These are phyloP conservation scores for Recurvomyces mirabilis DNA, from an alignment of 495 filamentous ascomycete genomes.

Conservation along the genomic window DNA sequence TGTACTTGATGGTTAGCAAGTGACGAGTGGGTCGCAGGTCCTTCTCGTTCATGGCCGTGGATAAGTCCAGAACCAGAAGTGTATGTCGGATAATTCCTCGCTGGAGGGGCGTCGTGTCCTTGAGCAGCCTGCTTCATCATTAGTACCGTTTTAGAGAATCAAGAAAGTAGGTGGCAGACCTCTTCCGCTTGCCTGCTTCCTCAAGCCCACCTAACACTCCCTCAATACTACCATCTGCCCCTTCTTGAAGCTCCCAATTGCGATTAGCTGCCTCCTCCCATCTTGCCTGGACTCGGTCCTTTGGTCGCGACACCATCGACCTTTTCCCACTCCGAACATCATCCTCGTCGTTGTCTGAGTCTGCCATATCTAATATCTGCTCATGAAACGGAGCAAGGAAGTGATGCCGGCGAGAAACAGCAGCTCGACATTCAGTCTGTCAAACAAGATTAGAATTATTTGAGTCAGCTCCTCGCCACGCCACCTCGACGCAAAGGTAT, in stretches of 20 bases:
- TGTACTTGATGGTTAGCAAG: constrained; percentile 69
- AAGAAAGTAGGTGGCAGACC: constrained; percentile 37
- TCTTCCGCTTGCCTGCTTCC: constrained; percentile 63
- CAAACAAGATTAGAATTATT: too few species aligned
- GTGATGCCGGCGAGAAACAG: too few species aligned
- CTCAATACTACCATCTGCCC: constrained; percentile 62
- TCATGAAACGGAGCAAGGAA: too few species aligned
- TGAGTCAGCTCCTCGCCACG: too few species aligned
- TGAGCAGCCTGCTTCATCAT: constrained; percentile 48
- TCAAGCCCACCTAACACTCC: constrained; percentile 56
- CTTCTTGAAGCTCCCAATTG: constrained; percentile 50
- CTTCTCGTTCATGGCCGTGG: constrained; percentile 87
- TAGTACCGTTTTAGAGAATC: not conserved
- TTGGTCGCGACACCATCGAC: constrained; percentile 9
- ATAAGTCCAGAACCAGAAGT: constrained; percentile 85
- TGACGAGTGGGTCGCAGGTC: constrained; percentile 82
- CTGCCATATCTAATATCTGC: too few species aligned
- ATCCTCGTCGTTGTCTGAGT: constrained; percentile 61
- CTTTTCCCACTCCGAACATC: constrained; percentile 15
- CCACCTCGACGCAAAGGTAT: too few species aligned
- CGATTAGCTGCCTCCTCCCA: constrained; percentile 43
- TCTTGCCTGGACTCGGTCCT: constrained; percentile 37
- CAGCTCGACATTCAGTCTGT: too few species aligned
- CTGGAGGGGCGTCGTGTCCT: constrained; percentile 89
- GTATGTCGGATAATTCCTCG: constrained; percentile 93